These are phyloP conservation scores for Paramecium sexaurelia DNA, from an alignment of 73 alveolate species.

Conservation along the genomic window DNA sequence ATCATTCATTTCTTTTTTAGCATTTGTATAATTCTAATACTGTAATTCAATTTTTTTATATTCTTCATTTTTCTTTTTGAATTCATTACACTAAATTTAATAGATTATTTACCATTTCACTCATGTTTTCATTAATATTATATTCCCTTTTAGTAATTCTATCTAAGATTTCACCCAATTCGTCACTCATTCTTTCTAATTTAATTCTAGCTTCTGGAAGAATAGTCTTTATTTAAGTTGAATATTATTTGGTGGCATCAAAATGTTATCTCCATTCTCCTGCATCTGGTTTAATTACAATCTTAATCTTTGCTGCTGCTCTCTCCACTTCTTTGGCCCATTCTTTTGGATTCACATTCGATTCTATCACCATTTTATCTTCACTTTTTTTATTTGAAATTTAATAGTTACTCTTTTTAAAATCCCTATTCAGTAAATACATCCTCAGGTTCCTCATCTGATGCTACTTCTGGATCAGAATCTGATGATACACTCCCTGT, in stretches of 20 bases:
- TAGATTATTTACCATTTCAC: not conserved
- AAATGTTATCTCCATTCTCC: slow-evolving; percentile 68
- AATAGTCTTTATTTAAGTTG: not conserved
- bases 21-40: slow-evolving; percentile 20
- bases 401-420: slow-evolving; percentile 51
- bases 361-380: slow-evolving; percentile 61
- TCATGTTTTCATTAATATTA: slow-evolving; percentile 55
- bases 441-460: slow-evolving; percentile 69
- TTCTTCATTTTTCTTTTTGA: slow-evolving; percentile 57
- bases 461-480: slow-evolving; percentile 67
- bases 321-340: slow-evolving; percentile 70
- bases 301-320: slow-evolving; percentile 52
- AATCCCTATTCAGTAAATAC: slow-evolving; percentile 41
- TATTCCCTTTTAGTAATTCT: slow-evolving; percentile 62
- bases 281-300: slow-evolving; percentile 59
- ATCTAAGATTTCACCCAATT: slow-evolving; percentile 62
- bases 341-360: slow-evolving; percentile 63
- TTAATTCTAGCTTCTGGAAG: slow-evolving; percentile 66
- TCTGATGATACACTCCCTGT: slow-evolving; percentile 63
- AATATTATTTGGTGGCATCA: slow-evolving; percentile 60
- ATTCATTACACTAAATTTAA: slow-evolving; percentile 35
- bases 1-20: slow-evolving; percentile 58
- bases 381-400: slow-evolving; percentile 4
- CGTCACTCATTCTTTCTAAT: slow-evolving; percentile 62
- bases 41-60: slow-evolving; percentile 57